phyloP scores from a whole-genome alignment of 1,284 basidiomycete genomes.

The Omphalotus olearius region DNA sequence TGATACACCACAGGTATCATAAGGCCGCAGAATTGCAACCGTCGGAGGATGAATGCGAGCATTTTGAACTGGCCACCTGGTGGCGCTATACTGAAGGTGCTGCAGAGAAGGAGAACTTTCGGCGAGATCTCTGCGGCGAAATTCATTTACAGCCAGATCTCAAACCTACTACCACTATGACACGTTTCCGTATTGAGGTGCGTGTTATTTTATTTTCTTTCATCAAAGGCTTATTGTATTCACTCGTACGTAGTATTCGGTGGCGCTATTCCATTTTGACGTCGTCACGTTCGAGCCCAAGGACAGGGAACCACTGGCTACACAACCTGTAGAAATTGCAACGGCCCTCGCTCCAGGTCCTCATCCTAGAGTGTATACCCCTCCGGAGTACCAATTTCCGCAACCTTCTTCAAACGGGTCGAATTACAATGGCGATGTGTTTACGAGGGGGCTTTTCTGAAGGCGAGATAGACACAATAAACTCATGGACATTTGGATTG shows the following conservation, averaged over 20 bases:
- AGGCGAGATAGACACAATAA: no score
- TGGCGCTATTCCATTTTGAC: slow-evolving; percentile 28
- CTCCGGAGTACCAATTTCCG: background rate
- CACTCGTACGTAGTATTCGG: slow-evolving; percentile 24
- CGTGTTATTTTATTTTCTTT: slow-evolving; percentile 14
- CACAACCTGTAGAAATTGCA: slow-evolving; percentile 28
- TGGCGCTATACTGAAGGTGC: slow-evolving; percentile 25
- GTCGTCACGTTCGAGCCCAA: background rate
- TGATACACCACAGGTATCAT: slow-evolving; percentile 6
- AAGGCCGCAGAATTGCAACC: slow-evolving; percentile 7
- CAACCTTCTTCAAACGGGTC: background rate
- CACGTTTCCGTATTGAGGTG: slow-evolving; percentile 34
- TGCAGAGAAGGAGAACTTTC: slow-evolving; percentile 13
- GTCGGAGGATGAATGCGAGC: slow-evolving; percentile 20
- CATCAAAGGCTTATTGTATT: background rate
- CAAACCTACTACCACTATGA: slow-evolving; percentile 33
- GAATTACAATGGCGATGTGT: slow-evolving; percentile 20
- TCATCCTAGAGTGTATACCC: slow-evolving; percentile 19
- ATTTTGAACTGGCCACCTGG: slow-evolving; percentile 34
- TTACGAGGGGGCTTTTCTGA: slow-evolving; percentile 26
- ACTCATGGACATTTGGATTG: no score
- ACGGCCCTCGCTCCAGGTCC: slow-evolving; percentile 28
- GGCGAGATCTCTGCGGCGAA: slow-evolving; percentile 35
- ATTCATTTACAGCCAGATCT: slow-evolving; percentile 34
- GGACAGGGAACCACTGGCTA: slow-evolving; percentile 10